phyloP scores from a whole-genome alignment of 257 asterid species.

The Fraxinus americana region DNA sequence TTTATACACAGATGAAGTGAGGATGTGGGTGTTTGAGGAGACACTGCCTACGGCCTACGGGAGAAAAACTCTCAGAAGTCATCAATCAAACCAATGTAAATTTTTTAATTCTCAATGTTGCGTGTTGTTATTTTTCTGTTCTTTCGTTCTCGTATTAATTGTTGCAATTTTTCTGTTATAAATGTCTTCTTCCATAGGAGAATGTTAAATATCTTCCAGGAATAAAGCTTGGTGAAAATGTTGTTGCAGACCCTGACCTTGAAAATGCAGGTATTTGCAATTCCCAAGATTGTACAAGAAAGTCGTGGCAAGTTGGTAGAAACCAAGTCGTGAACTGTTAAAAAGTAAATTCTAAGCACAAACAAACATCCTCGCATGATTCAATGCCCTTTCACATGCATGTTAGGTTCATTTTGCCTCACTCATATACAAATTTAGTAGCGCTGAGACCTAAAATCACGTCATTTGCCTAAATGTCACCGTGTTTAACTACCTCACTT shows the following conservation, averaged over 20 bases:
- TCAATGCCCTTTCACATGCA: no score
- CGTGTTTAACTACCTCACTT: background rate
- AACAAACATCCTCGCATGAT: no score
- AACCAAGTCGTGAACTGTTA: no score
- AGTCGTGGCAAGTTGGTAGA: no score
- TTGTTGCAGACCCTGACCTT: conserved; percentile 78
- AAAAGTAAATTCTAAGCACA: no score
- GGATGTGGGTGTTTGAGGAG: conserved; percentile 95
- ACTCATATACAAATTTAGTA: no score
- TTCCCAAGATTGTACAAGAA: background rate
- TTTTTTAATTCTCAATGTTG: background rate
- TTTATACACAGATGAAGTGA: conserved; percentile 62
- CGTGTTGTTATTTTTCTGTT: no score
- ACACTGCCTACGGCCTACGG: conserved; percentile 53
- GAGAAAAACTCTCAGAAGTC: conserved; percentile 71
- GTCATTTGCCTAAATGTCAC: background rate
- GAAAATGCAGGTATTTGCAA: conserved; percentile 65
- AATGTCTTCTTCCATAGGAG: conserved; percentile 41
- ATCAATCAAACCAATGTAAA: conserved; percentile 66
- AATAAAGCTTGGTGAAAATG: conserved; percentile 77
- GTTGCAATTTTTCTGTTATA: background rate
- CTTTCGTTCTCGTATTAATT: no score
- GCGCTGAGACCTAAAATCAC: background rate
- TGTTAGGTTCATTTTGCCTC: no score
- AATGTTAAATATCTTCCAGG: conserved; percentile 88